Base-by-base conservation (phyloP, 2,329 filamentous ascomycete genomes). In the Cladosporium sp. region DNA sequence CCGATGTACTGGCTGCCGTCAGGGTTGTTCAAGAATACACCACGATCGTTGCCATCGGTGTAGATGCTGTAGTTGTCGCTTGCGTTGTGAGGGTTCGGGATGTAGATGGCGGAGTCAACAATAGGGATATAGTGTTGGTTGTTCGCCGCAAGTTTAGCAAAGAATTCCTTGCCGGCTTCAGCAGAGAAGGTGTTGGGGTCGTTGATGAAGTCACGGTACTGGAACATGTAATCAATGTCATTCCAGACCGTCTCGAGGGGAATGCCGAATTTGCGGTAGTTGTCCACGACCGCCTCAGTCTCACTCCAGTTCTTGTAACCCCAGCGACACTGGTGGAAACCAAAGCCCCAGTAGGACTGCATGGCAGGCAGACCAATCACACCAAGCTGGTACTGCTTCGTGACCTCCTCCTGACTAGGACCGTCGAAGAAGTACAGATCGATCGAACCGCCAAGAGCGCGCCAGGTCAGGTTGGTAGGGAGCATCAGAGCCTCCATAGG, bases 301-400 rank as follows among this genome's bases (percentile, higher is more conserved):
- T 84, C 79, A 1, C 83, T 82, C 84, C 88, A 91, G 66, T 89
- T 90, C 39, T 81, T 76, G 70, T 94, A 94, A 0, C 90, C 90
- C 86, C 90, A 94, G 60, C 89, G 82, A 66, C 89, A 93, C 70
- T 95, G 90, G 64, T 95, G 90, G 69, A 82, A 93, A 0, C 91
- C 91, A 61, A 95, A 84, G 0, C 87, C 85, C 80, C 85, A 93
- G 75, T 94, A 94, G 64, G 89, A 86, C 69, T 92, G 52, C 64
- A 65, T 38, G n/a, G 59, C 85, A 2, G 89, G 89, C 3, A 89
- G 75, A 0, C 89, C 89, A 49, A 87, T 77, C 1, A 86, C 82
- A 58, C 81, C 85, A 58, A 75, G 73, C 62, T 89, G 86, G 69
- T 93, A 94, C 38, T 88, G 81, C 69, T 84, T 84, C 15, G 85